Conservation (phyloP, 164 flowering plant species). For the Macadamia integrifolia region DNA sequence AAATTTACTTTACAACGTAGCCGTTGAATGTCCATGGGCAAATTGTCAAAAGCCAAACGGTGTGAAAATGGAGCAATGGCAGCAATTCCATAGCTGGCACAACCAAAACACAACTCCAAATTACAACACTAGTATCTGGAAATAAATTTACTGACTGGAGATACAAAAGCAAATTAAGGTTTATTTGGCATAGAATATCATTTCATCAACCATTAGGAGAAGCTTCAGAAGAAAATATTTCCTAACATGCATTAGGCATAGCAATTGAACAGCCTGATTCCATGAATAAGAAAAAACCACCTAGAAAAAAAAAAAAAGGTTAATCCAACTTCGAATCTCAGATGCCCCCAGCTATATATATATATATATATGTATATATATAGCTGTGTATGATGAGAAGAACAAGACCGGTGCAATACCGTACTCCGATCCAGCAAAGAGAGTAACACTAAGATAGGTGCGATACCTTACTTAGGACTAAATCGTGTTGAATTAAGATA, state of each 20-base stretch:
- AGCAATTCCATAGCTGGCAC: constrained; percentile 80
- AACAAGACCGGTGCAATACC: too few species aligned
- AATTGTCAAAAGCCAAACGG: constrained; percentile 83
- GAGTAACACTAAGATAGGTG: too few species aligned
- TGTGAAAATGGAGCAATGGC: constrained; percentile 98
- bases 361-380: too few species aligned
- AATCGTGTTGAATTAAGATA: too few species aligned
- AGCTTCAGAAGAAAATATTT: too few species aligned
- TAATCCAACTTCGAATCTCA: neutral
- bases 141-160: neutral
- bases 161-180: neutral
- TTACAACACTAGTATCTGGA: neutral
- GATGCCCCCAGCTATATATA: too few species aligned
- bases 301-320: neutral
- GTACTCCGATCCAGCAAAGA: too few species aligned
- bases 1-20: constrained; percentile 94
- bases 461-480: too few species aligned
- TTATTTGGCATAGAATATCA: neutral
- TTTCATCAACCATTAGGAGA: too few species aligned
- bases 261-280: neutral
- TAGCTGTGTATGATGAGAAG: too few species aligned
- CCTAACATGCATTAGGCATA: too few species aligned
- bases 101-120: neutral
- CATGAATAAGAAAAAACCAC: neutral
- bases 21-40: constrained; percentile 79